Conservation (phyloP, 768 basidiomycete genomes). For the Pleurotus platypus region DNA sequence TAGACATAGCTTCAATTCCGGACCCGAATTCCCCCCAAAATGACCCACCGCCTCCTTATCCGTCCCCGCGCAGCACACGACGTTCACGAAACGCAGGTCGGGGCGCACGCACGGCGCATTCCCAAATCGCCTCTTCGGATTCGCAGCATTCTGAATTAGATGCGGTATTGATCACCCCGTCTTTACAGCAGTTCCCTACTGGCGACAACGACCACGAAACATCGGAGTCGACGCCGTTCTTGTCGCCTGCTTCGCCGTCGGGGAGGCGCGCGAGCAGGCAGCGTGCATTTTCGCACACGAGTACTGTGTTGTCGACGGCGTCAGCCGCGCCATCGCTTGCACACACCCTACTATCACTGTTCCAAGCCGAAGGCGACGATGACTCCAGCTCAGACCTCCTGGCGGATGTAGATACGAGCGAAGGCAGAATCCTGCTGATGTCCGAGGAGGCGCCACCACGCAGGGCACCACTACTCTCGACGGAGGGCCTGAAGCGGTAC, state of each 20-base stretch:
- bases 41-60: conserved; percentile 77
- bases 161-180: conserved; percentile 8
- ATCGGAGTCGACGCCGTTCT: conserved; percentile 48
- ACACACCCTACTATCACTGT: conserved; percentile 69
- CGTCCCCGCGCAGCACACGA: conserved; percentile 22
- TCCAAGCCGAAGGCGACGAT: conserved; percentile 40
- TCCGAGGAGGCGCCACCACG: conserved; percentile 8
- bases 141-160: conserved; percentile 30
- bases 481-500: conserved; percentile 47
- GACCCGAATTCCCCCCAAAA: background rate
- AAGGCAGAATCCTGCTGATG: conserved; percentile 6
- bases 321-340: conserved; percentile 63
- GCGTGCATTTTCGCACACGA: conserved; percentile 57
- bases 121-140: conserved; percentile 28
- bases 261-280: conserved; percentile 27
- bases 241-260: conserved; percentile 26
- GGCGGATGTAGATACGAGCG: conserved; percentile 21
- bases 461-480: conserved; percentile 23
- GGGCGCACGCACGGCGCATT: conserved; percentile 22
- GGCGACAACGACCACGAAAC: conserved; percentile 25
- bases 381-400: conserved; percentile 26
- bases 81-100: conserved; percentile 37
- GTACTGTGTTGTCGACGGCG: conserved; percentile 38
- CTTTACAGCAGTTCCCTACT: conserved; percentile 21
- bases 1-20: background rate